A percentile compares a stretch with the other conserved stretches of the same genome.
These are phyloP conservation scores for Yamadazyma dendronema DNA, from an alignment of 1,139 yeast genomes.

Conservation along the genomic window DNA sequence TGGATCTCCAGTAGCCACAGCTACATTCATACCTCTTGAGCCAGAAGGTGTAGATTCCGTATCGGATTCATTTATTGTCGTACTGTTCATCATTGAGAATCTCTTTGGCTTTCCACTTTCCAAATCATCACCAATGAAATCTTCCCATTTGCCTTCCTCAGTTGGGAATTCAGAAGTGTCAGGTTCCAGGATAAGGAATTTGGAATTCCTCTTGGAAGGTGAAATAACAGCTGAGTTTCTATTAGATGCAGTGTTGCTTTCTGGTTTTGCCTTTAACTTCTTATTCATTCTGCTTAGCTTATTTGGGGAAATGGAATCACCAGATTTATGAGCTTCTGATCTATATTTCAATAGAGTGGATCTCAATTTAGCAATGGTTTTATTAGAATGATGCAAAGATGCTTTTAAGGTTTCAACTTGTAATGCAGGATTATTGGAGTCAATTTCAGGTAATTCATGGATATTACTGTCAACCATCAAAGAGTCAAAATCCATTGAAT, in stretches of 20 bases:
- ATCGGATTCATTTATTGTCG: constrained; percentile 19
- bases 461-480: constrained; percentile 32
- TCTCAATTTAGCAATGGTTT: constrained; percentile 55
- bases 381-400: constrained; percentile 65
- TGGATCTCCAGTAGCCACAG: constrained; percentile 15
- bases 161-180: constrained; percentile 15
- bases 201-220: constrained; percentile 38
- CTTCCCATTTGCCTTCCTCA: constrained; percentile 42
- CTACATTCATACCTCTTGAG: constrained; percentile 9
- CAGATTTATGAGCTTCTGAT: constrained; percentile 12
- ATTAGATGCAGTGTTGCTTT: constrained; percentile 16
- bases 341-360: constrained; percentile 46
- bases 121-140: constrained; percentile 34
- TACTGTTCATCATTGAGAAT: constrained; percentile 16
- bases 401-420: constrained; percentile 70
- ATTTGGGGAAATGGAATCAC: constrained; percentile 12
- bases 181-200: constrained; percentile 29
- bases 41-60: constrained; percentile 18
- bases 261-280: constrained; percentile 20
- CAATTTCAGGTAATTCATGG: constrained; percentile 28
- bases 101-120: constrained; percentile 24
- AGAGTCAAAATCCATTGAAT: constrained; percentile 33
- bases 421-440: constrained; percentile 51
- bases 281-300: constrained; percentile 16
- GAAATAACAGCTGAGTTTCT: constrained; percentile 26